Conservation (phyloP, 2,329 filamentous ascomycete genomes). For the Mycocentrospora acerina region DNA sequence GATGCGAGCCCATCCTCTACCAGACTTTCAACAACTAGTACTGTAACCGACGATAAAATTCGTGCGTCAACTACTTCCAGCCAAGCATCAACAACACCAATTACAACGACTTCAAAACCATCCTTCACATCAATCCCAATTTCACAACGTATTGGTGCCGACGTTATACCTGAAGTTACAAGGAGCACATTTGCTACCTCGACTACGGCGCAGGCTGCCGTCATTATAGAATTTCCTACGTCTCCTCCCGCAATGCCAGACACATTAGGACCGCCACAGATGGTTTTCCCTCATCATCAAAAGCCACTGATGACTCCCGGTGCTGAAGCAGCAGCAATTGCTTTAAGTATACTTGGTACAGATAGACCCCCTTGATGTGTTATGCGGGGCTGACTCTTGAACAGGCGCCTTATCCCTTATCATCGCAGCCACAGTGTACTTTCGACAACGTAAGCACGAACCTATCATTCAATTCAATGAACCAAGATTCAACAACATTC, state of each 20-base stretch:
- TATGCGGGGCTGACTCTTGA: constrained; percentile 2
- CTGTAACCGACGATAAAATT: neutral
- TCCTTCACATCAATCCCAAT: constrained; percentile 6
- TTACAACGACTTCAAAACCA: constrained; percentile 1
- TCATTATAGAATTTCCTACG: neutral
- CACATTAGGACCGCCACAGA: constrained; percentile 5
- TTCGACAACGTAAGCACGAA: constrained; percentile 26
- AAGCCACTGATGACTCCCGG: constrained; percentile 26
- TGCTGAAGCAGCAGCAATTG: constrained; percentile 34
- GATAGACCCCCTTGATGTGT: neutral
- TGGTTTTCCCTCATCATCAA: constrained; percentile 6
- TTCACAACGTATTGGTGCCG: constrained; percentile 12
- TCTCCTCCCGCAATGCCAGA: neutral
- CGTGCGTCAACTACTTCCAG: neutral
- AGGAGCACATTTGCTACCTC: neutral
- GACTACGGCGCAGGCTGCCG: neutral
- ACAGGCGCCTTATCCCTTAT: constrained; percentile 32
- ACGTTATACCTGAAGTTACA: constrained; percentile 12
- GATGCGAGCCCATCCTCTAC: neutral
- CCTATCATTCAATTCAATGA: constrained; percentile 19
- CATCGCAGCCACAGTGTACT: constrained; percentile 20
- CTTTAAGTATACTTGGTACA: constrained; percentile 34
- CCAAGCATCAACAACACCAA: neutral
- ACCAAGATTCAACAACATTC: constrained; percentile 29
- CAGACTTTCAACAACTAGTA: neutral